Evolutionary conservation across 208 protist species (phyloP), one percentile per base, ranked within the genome.

Genomic region (Trypanosoma caninum): DNA sequence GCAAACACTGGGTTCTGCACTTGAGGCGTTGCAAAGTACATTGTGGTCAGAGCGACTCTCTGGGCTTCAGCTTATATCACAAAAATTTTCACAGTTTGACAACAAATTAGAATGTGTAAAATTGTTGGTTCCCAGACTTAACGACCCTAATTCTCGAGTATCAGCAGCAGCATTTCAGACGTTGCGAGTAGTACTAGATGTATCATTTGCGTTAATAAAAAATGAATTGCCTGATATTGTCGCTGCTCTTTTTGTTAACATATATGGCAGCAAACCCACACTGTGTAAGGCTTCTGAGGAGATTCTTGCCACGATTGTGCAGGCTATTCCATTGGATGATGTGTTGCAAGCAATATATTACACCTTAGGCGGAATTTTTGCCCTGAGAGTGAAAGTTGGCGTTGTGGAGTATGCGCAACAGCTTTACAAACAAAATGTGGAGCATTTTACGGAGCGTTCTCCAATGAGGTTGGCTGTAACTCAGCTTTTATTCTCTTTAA

Each of bases 131-230:
- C 20, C 38, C 9, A 70, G 80, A 10, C 31, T 91, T 31, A 76
- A 57, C 28, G 84, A 91, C 33, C 68, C 72, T 0, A 77, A 91
- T 60, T 68, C 66, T 44, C 77, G 76, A 2, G 76, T 86, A 3
- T 34, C 70, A 5, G 63, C 70, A 35, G 80, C 58, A 6, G 74
- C 80, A 2, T 59, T 86, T 25, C 34, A 65, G 5, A 77, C 40
- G 30, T 51, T 82, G 16, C 23, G n/a, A 1, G 30, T 59, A 18
- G 30, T 69, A 4, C 25, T 57, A 22, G 41, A 40, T 31, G 9
- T 27, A 30, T 30, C 42, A 16, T 53, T 45, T n/a, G 18, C 11
- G 3, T 2, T 63, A 20, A 51, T 66, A 22, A 58, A 54, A n/a
- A 40, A 55, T 22, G n/a, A 57, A 22, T n/a, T 67, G 18, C 45